Conservation (phyloP, 306 rosid genomes). For the Prunus padus region DNA sequence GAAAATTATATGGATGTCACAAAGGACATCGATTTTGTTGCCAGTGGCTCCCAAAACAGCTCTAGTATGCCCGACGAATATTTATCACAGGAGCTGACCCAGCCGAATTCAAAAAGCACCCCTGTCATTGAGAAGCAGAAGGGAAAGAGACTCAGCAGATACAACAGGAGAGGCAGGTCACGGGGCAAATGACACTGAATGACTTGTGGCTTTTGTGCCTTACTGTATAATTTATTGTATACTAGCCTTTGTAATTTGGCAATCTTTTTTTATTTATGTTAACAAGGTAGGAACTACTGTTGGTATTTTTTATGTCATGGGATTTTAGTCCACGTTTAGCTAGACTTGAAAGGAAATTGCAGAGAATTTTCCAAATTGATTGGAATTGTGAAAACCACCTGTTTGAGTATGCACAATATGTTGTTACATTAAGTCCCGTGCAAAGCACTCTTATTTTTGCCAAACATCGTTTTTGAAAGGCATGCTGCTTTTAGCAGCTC, state of each 20-base stretch:
- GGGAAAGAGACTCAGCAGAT: constrained; percentile 1
- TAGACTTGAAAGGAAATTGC: not conserved
- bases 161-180: constrained; percentile 21
- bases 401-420: not conserved
- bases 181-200: constrained; percentile 42
- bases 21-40: constrained; percentile 36
- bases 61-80: constrained; percentile 40
- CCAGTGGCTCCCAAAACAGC: constrained; percentile 53
- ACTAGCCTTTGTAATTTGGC: constrained; percentile 38
- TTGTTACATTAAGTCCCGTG: not conserved
- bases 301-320: not conserved
- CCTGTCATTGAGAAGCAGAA: not conserved
- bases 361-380: not conserved
- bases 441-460: not conserved
- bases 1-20: constrained; percentile 22
- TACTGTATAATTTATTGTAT: constrained; percentile 34
- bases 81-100: constrained; percentile 40
- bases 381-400: not conserved
- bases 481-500: too few relatives aligned
- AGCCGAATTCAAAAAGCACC: constrained; percentile 8
- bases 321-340: not conserved
- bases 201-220: constrained; percentile 5
- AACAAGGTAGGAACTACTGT: constrained; percentile 2
- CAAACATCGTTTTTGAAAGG: too few relatives aligned
- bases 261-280: not conserved